Base-by-base conservation (phyloP, 495 filamentous ascomycete genomes). In the Saxispiralis lemnorum region DNA sequence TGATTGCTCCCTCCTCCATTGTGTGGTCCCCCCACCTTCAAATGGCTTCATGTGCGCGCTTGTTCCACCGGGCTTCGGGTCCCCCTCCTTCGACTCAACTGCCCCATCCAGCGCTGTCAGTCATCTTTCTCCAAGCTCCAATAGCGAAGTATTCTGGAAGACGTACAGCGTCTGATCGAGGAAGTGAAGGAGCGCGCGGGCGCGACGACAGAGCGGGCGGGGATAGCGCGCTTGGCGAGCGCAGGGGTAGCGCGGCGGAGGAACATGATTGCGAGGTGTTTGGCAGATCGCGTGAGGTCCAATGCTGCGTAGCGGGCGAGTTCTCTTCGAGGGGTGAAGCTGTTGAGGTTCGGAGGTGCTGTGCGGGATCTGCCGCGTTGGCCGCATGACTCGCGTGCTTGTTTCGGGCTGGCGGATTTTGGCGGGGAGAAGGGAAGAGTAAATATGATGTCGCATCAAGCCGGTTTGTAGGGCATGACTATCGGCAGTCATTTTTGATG, bases 241-340 rank as follows among this genome's bases (percentile, higher is more conserved):
- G 75, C 70, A 53, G 81, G 61, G 56, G 75, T 81, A 52, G 83
- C 75, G 63, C 84, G 81, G 66, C 82, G 78, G 59, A 89, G 67
- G 64, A 88, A 81, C 81, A 88, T 89, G 67, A 65, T 52, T 45
- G 51, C 14, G 11, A 39, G 11, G 42, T 28, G 24, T 28, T 28
- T 28, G 24, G 24, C 24, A 9, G 24, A 9, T 28, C 24, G 24
- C 5, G 12, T 17, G 34, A 12, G 24, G 24, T 28, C 9, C 24
- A 28, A 28, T 28, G 24, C 24, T 28, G 24, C 24, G 24, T 9
- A 9, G 24, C 24, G 24, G 24, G 4, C 24, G 24, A 28, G 24
- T 28, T 28, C 24, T 28, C 24, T 28, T 28, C 24, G 24, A 28
- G 24, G 24, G 24, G 24, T 28, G 24, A 28, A 28, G 24, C 24